Evolutionary conservation across 2,329 filamentous ascomycete genomes (phyloP), one percentile per base, ranked within the genome.

Genomic region (Cordyceps fumosorosea): DNA sequence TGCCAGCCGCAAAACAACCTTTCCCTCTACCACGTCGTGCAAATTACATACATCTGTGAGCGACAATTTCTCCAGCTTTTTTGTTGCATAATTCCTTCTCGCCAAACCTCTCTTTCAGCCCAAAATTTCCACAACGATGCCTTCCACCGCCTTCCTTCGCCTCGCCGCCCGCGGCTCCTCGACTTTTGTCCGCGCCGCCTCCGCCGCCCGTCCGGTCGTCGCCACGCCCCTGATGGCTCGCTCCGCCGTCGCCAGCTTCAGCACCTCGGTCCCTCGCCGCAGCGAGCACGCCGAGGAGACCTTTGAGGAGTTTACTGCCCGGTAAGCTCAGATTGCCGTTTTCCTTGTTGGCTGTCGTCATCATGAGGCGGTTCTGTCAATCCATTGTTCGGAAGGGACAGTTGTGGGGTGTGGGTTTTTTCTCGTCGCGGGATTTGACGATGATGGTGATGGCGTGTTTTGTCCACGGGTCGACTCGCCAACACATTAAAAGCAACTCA

Each of bases 291-390:
- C 88, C 74, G 95, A 99, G 79, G 95, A 99, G 87, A 96, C 90
- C 73, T 99, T 96, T 72, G 95, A 99, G 84, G 93, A 98, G 83
- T 99, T 99, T 80, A 92, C 90, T 79, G 89, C 92, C 72, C 93
- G 95, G 95, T 99, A 90, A 79, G 83, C 72, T 48, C 4, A 12
- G 52, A 20, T 44, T 44, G 40, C 18, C 40, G 16, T 8, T 12
- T 14, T 42, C 10, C n/a, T 29, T 50, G 4, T 29, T 29, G 5
- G 8, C 3, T 24, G 26, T 55, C 12, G 11, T 3, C 20, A 7
- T 44, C 22, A 16, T 10, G 20, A 16, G 12, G 22, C 20, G 16
- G n/a, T 45, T 45, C 12, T 29, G 29, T 22, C 18, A 24, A 20
- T 40, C 40, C 10, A 37, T 24, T 16, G 26, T 29, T 48, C 29